A percentile compares a stretch with the other conserved stretches of the same genome.
Conservation (phyloP, 495 filamentous ascomycete genomes). For the Amphirosellinia nigrospora region DNA sequence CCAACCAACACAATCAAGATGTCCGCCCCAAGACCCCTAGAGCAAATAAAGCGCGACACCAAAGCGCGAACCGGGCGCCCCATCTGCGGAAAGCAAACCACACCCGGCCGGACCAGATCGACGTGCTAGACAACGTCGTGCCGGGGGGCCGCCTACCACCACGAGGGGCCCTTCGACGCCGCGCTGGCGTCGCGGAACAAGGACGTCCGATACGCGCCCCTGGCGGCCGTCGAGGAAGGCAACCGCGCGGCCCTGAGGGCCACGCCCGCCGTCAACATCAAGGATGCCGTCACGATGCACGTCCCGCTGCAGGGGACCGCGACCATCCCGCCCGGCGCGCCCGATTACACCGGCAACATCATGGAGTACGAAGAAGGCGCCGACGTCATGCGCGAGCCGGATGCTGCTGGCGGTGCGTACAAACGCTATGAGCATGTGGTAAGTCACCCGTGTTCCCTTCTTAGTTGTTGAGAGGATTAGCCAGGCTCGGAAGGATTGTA, state of each 20-base stretch:
- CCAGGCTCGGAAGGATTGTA: background rate
- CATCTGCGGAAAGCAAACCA: conserved; percentile 68
- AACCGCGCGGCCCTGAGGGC: conserved; percentile 82
- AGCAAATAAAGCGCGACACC: conserved; percentile 58
- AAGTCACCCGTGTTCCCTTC: conserved; percentile 40
- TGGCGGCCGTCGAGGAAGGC: conserved; percentile 75
- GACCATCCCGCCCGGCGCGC: conserved; percentile 71
- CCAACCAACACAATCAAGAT: too few relatives aligned
- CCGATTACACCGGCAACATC: conserved; percentile 67
- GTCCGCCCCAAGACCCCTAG: background rate
- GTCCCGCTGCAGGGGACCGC: conserved; percentile 87
- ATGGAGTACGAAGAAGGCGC: conserved; percentile 87
- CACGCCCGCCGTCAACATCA: conserved; percentile 79
- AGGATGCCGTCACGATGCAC: conserved; percentile 75
- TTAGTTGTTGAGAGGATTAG: background rate
- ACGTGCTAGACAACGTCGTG: conserved; percentile 69
- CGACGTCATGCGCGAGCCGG: conserved; percentile 77
- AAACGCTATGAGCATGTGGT: conserved; percentile 72
- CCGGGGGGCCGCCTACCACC: conserved; percentile 74
- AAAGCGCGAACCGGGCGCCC: conserved; percentile 66
- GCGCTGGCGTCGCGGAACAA: conserved; percentile 73
- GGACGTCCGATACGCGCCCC: conserved; percentile 65
- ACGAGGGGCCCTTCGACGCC: conserved; percentile 92
- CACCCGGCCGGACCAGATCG: conserved; percentile 78
- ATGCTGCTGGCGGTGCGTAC: conserved; percentile 65